phyloP scores from a whole-genome alignment of 2,329 filamentous ascomycete species.

The Cryphonectria parasitica region DNA sequence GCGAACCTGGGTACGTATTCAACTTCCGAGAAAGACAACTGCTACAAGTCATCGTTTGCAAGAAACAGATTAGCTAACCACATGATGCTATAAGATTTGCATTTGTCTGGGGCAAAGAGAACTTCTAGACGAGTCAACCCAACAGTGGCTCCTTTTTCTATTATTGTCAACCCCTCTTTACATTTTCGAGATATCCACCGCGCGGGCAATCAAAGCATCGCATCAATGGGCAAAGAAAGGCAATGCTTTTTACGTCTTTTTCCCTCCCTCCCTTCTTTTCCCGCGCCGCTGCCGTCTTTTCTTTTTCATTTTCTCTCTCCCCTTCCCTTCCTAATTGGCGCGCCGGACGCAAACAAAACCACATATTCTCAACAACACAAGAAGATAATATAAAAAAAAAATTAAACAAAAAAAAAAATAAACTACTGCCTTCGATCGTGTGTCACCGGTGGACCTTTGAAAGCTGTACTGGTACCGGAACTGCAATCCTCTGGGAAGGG shows the following conservation, averaged over 20 bases:
- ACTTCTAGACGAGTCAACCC: conserved; percentile 54
- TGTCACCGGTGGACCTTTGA: not conserved
- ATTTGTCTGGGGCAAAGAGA: conserved; percentile 72
- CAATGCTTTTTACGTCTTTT: not conserved
- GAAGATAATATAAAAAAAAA: not conserved
- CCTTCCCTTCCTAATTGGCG: conserved; percentile 7
- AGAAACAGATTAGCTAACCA: conserved; percentile 34
- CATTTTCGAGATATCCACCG: conserved; percentile 25
- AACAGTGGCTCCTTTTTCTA: not conserved
- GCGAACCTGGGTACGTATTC: conserved; percentile 70
- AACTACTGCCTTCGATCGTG: conserved; percentile 7
- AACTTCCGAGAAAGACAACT: not conserved
- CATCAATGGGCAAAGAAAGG: not conserved
- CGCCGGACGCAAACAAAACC: conserved; percentile 31
- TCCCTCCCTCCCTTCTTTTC: not conserved
- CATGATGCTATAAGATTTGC: conserved; percentile 52
- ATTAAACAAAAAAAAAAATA: no score
- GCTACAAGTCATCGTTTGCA: not conserved
- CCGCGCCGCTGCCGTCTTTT: not conserved
- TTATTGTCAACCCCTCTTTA: conserved; percentile 9
- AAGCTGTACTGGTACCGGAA: conserved; percentile 7
- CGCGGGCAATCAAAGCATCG: conserved; percentile 12
- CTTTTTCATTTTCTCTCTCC: not conserved
- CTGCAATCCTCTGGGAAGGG: not conserved
- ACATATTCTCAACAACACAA: not conserved